These are phyloP conservation scores for Tetramitus jugosus DNA, from an alignment of 208 protist genomes.

Conservation along the genomic window DNA sequence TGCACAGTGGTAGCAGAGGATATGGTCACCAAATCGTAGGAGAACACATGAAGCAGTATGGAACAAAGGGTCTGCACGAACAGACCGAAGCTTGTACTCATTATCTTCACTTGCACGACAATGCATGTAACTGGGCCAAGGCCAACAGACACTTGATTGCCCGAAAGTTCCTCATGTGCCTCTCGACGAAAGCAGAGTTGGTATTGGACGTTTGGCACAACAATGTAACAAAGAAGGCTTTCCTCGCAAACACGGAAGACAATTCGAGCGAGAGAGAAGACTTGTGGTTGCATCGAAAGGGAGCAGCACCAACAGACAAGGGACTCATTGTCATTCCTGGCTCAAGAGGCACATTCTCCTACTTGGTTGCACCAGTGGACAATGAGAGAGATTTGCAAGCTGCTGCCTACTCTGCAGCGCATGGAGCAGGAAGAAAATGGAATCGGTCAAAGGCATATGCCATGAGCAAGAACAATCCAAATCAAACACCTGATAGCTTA, in stretches of 20 bases:
- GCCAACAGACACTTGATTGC: not conserved
- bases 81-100: not conserved
- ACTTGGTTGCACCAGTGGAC: not conserved
- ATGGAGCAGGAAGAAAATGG: constrained; percentile 13
- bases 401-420: not conserved
- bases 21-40: not conserved
- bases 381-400: not conserved
- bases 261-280: not conserved
- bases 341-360: not conserved
- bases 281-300: constrained; percentile 14
- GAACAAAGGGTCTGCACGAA: not conserved
- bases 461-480: not conserved
- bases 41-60: not conserved
- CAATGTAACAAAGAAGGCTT: not conserved
- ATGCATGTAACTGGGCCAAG: constrained; percentile 15
- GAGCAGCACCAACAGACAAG: not conserved
- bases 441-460: not conserved
- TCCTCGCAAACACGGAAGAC: not conserved
- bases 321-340: not conserved
- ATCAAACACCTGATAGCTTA: not conserved
- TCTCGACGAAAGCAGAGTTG: not conserved
- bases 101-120: not conserved
- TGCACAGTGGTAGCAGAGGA: not conserved
- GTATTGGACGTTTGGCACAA: constrained; percentile 18
- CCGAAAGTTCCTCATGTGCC: not conserved